These are phyloP conservation scores for Shiraia bambusicola DNA, from an alignment of 2,329 filamentous ascomycete genomes.

Conservation along the genomic window DNA sequence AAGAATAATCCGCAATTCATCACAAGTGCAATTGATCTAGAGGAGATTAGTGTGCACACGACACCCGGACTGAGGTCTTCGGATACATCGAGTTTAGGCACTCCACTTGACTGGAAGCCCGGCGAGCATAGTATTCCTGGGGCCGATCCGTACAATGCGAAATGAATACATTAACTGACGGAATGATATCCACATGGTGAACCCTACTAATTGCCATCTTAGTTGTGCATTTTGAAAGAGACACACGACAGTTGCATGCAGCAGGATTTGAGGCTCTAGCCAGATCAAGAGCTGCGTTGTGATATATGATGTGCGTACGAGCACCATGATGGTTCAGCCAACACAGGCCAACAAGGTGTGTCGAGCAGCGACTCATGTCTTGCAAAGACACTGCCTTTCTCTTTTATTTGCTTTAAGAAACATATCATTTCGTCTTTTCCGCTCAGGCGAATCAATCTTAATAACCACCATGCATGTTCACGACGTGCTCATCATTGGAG, in stretches of 20 bases:
- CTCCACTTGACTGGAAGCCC: constrained; percentile 14
- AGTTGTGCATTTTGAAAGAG: no score
- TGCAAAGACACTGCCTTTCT: not conserved
- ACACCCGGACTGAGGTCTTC: not conserved
- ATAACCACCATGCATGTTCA: constrained; percentile 42
- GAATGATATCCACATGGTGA: no score
- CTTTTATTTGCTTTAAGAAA: not conserved
- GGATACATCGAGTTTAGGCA: constrained; percentile 10
- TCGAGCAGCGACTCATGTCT: not conserved
- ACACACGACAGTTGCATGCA: no score
- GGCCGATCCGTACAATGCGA: constrained; percentile 13
- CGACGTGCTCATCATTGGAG: constrained; percentile 73
- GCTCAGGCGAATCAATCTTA: no score
- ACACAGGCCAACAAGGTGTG: constrained; percentile 26
- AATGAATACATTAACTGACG: constrained; percentile 5
- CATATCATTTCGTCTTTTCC: not conserved
- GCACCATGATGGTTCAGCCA: constrained; percentile 28
- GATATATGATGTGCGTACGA: constrained; percentile 2
- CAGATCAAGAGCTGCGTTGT: not conserved
- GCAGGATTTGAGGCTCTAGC: not conserved
- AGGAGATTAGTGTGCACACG: constrained; percentile 13
- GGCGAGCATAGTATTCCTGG: constrained; percentile 12
- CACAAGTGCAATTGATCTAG: constrained; percentile 30
- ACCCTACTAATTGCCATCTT: no score
- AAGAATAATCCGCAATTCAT: constrained; percentile 21